These are phyloP conservation scores for Rhizophlyctis rosea DNA, from an alignment of 192 early-diverging fungal genomes.

Conservation along the genomic window DNA sequence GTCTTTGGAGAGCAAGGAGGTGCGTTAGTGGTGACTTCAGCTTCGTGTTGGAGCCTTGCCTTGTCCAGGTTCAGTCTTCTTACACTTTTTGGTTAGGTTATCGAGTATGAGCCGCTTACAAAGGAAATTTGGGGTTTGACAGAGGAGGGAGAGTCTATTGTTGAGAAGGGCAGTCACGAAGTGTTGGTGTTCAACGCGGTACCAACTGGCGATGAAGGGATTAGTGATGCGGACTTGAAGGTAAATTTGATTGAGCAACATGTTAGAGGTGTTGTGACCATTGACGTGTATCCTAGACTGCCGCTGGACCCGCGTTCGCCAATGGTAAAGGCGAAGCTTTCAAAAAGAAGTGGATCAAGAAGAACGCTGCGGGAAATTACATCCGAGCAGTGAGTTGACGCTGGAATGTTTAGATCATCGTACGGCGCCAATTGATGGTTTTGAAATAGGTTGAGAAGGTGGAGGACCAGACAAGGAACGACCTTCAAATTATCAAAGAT, in stretches of 20 bases:
- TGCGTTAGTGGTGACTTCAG: constrained; percentile 32
- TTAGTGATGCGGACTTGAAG: constrained; percentile 81
- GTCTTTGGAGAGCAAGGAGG: constrained; percentile 79
- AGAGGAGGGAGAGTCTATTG: constrained; percentile 84
- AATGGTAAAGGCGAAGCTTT: constrained; percentile 95
- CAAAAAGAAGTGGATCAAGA: constrained; percentile 98
- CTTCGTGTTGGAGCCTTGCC: neutral
- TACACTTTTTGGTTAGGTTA: constrained; percentile 67
- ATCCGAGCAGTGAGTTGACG: constrained; percentile 46
- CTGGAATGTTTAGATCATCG: neutral
- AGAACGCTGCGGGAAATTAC: constrained; percentile 63
- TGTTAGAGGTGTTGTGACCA: too few relatives aligned
- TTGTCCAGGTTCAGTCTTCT: too few relatives aligned
- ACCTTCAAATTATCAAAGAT: constrained; percentile 64
- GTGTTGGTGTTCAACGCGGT: constrained; percentile 87
- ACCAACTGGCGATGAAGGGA: constrained; percentile 74
- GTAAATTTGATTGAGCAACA: constrained; percentile 33
- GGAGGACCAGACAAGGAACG: constrained; percentile 77
- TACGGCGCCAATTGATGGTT: neutral
- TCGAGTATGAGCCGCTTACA: constrained; percentile 74
- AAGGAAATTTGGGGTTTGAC: constrained; percentile 79
- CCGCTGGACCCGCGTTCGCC: constrained; percentile 70
- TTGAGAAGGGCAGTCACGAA: constrained; percentile 86
- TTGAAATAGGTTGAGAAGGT: constrained; percentile 60
- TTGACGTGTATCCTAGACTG: too few relatives aligned